Percentiles rank a stretch among this genome's conserved stretches.
Conservation (phyloP, 179 eudicot genomes). For the Kewa caespitosa region DNA sequence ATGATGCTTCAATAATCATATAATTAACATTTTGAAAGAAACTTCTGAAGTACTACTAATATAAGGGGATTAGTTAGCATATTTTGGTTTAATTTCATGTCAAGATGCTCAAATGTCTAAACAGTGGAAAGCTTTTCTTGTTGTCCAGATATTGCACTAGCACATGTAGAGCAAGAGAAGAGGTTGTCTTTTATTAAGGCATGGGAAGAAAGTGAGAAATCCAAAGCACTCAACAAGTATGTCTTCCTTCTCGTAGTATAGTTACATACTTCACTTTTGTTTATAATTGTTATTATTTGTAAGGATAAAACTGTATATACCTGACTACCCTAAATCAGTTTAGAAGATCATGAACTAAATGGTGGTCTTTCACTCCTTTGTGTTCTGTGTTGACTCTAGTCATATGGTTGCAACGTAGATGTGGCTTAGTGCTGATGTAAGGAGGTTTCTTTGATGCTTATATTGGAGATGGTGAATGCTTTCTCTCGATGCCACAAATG, state of each 20-base stretch:
- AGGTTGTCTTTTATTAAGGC: constrained; percentile 79
- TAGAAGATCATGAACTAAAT: not conserved
- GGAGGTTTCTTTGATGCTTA: not conserved
- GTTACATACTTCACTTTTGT: not conserved
- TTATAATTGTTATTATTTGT: not conserved
- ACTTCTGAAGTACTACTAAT: not conserved
- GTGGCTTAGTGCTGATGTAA: not conserved
- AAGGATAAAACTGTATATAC: constrained; percentile 4
- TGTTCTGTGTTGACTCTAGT: not conserved
- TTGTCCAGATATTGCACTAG: constrained; percentile 63
- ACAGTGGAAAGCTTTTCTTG: too few relatives aligned
- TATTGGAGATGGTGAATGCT: not conserved
- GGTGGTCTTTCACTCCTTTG: not conserved
- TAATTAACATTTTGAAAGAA: too few relatives aligned
- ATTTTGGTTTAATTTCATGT: too few relatives aligned
- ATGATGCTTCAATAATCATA: too few relatives aligned
- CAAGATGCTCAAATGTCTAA: not conserved
- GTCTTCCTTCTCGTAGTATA: constrained; percentile 10
- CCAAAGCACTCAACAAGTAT: constrained; percentile 79
- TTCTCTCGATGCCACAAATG: not conserved
- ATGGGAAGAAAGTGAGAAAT: constrained; percentile 80
- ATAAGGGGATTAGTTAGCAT: not conserved
- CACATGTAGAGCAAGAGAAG: constrained; percentile 70
- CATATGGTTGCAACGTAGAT: not conserved
- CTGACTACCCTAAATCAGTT: not conserved